Conservation (phyloP, 164 flowering plant genomes). For the Taxillus chinensis region DNA sequence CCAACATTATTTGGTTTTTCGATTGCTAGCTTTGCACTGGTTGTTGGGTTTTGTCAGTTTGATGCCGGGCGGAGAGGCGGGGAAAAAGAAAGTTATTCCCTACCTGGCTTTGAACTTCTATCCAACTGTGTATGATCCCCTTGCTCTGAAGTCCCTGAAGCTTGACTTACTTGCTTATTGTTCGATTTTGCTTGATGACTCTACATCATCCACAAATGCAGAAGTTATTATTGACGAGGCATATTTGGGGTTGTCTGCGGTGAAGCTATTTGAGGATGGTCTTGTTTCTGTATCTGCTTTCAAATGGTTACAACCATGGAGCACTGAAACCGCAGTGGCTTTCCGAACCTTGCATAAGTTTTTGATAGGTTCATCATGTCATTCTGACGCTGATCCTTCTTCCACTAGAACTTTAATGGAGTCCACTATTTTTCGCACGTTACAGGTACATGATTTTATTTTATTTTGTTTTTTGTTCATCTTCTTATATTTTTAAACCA, state of each 20-base stretch:
- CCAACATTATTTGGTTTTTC: constrained; percentile 57
- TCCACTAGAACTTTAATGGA: constrained; percentile 29
- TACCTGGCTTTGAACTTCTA: constrained; percentile 42
- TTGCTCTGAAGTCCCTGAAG: constrained; percentile 74
- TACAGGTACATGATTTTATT: constrained; percentile 42
- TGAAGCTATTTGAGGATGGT: constrained; percentile 63
- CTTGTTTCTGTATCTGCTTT: constrained; percentile 71
- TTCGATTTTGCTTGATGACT: constrained; percentile 24
- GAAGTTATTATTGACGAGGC: constrained; percentile 14
- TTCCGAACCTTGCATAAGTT: constrained; percentile 78
- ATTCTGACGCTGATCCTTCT: constrained; percentile 40
- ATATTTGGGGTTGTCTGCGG: constrained; percentile 18
- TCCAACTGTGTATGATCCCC: constrained; percentile 76
- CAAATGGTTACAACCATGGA: constrained; percentile 90
- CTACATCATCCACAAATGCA: constrained; percentile 8
- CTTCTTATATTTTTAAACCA: not conserved
- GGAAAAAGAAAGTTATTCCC: constrained; percentile 26
- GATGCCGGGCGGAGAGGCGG: constrained; percentile 20
- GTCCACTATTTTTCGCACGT: constrained; percentile 41
- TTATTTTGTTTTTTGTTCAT: not conserved
- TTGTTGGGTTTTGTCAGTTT: constrained; percentile 48
- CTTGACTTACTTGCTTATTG: constrained; percentile 71
- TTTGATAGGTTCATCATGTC: constrained; percentile 55
- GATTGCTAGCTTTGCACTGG: constrained; percentile 83
- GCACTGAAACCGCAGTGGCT: constrained; percentile 85